A percentile compares a stretch with the other conserved stretches of the same genome.
phyloP scores from a whole-genome alignment of 2,329 filamentous ascomycete genomes.

The Westerdykella ornata region DNA sequence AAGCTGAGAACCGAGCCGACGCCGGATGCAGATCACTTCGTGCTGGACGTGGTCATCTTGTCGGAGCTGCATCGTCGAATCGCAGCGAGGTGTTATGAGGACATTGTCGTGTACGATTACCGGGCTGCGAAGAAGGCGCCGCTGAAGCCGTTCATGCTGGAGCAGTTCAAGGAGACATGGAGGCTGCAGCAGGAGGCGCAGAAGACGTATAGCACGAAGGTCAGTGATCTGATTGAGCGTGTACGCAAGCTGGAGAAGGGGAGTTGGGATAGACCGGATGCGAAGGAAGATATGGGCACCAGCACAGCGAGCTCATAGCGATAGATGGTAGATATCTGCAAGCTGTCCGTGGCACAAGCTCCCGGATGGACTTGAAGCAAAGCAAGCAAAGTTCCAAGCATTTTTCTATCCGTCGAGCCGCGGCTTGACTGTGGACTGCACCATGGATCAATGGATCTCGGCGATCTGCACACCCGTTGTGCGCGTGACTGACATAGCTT shows the following conservation, averaged over 20 bases:
- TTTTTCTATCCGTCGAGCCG: not conserved
- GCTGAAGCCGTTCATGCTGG: constrained; percentile 55
- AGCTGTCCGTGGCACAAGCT: too few species aligned
- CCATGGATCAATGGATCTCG: not conserved
- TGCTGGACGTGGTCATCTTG: constrained; percentile 58
- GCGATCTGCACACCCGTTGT: constrained; percentile 33
- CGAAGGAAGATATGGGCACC: constrained; percentile 59
- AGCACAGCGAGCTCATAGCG: constrained; percentile 5
- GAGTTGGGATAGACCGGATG: constrained; percentile 67
- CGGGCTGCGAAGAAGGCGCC: constrained; percentile 49
- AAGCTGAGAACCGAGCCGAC: constrained; percentile 56
- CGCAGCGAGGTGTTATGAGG: constrained; percentile 69
- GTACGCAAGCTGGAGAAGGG: constrained; percentile 59
- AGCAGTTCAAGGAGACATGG: constrained; percentile 55
- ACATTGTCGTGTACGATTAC: constrained; percentile 76
- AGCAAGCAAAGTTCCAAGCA: not conserved
- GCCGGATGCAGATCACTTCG: constrained; percentile 48
- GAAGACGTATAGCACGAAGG: constrained; percentile 46
- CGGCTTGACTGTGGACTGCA: not conserved
- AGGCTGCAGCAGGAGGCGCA: constrained; percentile 56
- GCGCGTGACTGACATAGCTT: constrained; percentile 26
- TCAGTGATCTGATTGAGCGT: constrained; percentile 45
- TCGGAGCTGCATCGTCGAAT: constrained; percentile 67
- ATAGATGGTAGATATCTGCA: too few species aligned
- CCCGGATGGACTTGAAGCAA: too few species aligned